Evolutionary conservation across 1,139 yeast genomes (phyloP), one percentile per base, ranked within the genome.

Genomic region (Geotrichum klebahnii): DNA sequence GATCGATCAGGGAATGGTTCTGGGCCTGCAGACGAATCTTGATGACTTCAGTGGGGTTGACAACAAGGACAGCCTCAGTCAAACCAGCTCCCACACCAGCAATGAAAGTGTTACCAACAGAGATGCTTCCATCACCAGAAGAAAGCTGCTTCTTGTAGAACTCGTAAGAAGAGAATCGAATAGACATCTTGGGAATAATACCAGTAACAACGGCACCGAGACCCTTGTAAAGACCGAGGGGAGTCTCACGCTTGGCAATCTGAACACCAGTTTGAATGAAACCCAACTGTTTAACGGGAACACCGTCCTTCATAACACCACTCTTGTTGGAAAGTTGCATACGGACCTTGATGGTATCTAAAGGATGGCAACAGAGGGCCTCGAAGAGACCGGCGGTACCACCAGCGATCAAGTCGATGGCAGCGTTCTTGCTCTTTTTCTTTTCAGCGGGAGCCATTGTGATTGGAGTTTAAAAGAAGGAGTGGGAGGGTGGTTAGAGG

Each of bases 31-130:
- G 78, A 70, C 97, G 80, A 64, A 92, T 92, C 71, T 92, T 92
- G 58, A 92, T 95, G 58, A 90, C 97, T 69, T 92, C 97, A 83
- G 90, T 90, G 46, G 97, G 97, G 68, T 88, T 92, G 38, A 92
- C 98, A 55, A 92, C 92, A 56, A 86, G 68, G 52, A 92, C 92
- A 2, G 97, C 97, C 71, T 92, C 98, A 51, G 97, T 88, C 65
- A 88, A 75, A 73, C 98, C 98, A 16, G 98, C 97, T 68, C 96
- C 94, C 33, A 92, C 95, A 72, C 98, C 98, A 44, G 97, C 92
- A 54, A 85, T 59, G 66, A 92, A 92, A 14, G 92, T 87, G 50
- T 67, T 62, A 39, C 72, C 61, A 41, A 84, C 81, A 12, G 94
- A 80, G 47, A 89, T 72, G 28, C 76, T 71, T 24, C 95, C 95